Evolutionary conservation across 2,329 filamentous ascomycete species (phyloP).

Genomic region (Aspergillus aculeatinus): DNA sequence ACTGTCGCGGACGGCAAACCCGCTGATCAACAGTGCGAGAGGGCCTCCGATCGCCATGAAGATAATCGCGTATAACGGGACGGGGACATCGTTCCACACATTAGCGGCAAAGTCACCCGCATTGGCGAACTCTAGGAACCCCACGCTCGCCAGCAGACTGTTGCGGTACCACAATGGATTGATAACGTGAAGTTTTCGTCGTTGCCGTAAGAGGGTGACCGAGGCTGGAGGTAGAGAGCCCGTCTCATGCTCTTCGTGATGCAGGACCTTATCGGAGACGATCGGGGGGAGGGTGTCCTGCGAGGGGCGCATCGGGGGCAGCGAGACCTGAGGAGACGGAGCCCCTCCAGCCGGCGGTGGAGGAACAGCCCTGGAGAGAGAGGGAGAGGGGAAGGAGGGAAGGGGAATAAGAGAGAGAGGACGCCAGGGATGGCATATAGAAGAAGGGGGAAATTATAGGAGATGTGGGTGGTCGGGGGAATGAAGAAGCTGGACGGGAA

Average conservation of each 20-base stretch:
- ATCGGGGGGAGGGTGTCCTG: slow-evolving; percentile 2
- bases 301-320: slow-evolving; percentile 4
- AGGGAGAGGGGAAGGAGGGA: neutral
- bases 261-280: slow-evolving; percentile 4
- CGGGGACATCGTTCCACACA: slow-evolving; percentile 54
- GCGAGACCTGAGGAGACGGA: slow-evolving; percentile 2
- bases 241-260: slow-evolving; percentile 7
- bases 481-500: neutral
- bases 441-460: neutral
- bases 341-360: slow-evolving; percentile 2
- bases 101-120: slow-evolving; percentile 58
- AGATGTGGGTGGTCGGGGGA: neutral
- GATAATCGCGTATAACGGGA: slow-evolving; percentile 48
- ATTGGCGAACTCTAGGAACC: slow-evolving; percentile 57
- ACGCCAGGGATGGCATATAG: too few relatives aligned
- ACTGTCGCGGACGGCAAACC: slow-evolving; percentile 49
- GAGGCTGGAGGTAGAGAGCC: neutral
- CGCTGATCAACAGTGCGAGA: slow-evolving; percentile 45
- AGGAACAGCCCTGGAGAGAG: neutral
- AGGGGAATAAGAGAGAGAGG: neutral
- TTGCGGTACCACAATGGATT: slow-evolving; percentile 32
- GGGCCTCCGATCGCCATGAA: slow-evolving; percentile 56
- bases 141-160: slow-evolving; percentile 41
- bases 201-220: neutral
- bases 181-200: slow-evolving; percentile 10